A percentile compares a stretch with the other conserved stretches of the same genome.
Evolutionary conservation across 1,139 yeast genomes (phyloP).

Genomic region (Geotrichum reessii): DNA sequence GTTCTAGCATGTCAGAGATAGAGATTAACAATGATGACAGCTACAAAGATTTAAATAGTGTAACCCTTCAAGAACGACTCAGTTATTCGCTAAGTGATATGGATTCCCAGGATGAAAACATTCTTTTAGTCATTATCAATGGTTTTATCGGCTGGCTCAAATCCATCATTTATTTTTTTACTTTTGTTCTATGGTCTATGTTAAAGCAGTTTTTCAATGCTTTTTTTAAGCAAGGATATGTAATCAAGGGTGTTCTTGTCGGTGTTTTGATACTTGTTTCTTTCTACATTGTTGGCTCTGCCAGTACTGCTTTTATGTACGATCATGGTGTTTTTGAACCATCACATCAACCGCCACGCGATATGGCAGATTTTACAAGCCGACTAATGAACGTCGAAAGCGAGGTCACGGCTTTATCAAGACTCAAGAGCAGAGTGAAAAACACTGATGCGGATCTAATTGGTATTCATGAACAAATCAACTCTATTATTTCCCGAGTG

Average conservation of each 20-base stretch:
- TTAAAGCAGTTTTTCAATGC: background rate
- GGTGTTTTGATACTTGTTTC: constrained; percentile 6
- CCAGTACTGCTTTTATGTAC: background rate
- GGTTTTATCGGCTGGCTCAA: constrained; percentile 3
- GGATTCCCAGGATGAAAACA: constrained; percentile 6
- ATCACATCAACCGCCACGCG: constrained; percentile 10
- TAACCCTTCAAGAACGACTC: constrained; percentile 6
- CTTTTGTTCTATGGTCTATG: background rate
- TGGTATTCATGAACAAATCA: constrained; percentile 6
- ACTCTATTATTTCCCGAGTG: background rate
- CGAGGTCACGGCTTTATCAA: constrained; percentile 13
- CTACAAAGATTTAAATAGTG: constrained; percentile 3
- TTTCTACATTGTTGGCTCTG: constrained; percentile 1
- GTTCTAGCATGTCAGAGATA: background rate
- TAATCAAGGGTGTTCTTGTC: background rate
- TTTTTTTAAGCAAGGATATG: background rate
- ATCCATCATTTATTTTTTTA: background rate
- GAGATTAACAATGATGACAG: background rate
- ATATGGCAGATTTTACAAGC: constrained; percentile 8
- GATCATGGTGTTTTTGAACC: constrained; percentile 9
- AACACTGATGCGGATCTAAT: background rate
- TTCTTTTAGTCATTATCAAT: background rate
- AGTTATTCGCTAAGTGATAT: constrained; percentile 8
- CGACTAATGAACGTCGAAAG: constrained; percentile 15
- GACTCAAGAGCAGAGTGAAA: constrained; percentile 1